phyloP scores from a whole-genome alignment of 352 stramenopile species.

The Globisporangium nunn region DNA sequence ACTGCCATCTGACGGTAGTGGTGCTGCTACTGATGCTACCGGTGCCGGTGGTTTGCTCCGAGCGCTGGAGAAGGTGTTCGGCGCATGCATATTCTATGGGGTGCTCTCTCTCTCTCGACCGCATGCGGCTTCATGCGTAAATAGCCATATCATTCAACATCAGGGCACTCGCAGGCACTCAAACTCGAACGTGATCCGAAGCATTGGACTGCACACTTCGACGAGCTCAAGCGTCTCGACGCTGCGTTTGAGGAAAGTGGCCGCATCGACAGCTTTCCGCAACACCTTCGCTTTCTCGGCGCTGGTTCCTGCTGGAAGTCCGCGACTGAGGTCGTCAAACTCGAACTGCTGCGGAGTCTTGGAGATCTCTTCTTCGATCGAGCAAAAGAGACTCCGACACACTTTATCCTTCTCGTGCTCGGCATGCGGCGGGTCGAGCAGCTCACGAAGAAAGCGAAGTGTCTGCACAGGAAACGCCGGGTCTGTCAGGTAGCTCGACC shows the following conservation, averaged over 20 bases:
- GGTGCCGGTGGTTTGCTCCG: no score
- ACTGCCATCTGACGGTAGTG: background rate
- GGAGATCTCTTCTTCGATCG: constrained; percentile 32
- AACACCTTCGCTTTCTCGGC: constrained; percentile 18
- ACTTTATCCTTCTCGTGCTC: constrained; percentile 37
- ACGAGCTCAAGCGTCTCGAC: constrained; percentile 35
- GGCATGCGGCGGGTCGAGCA: constrained; percentile 25
- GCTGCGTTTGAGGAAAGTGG: constrained; percentile 18
- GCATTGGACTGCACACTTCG: constrained; percentile 26
- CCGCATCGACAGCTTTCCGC: constrained; percentile 15
- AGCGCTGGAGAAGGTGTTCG: background rate
- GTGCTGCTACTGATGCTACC: background rate
- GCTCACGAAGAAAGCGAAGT: constrained; percentile 22
- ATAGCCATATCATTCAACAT: no score
- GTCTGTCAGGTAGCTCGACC: constrained; percentile 14
- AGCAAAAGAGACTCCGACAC: constrained; percentile 56
- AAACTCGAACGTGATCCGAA: constrained; percentile 36
- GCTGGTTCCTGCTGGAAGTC: constrained; percentile 29
- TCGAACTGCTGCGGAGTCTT: constrained; percentile 54
- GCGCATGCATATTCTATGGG: background rate
- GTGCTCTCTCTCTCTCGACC: background rate
- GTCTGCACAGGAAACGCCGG: constrained; percentile 19
- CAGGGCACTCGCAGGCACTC: constrained; percentile 30
- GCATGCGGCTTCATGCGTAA: no score
- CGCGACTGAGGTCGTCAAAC: constrained; percentile 43